A percentile compares a stretch with the other conserved stretches of the same genome.
Conservation (phyloP, 2,329 filamentous ascomycete genomes). For the Colletotrichum horii region DNA sequence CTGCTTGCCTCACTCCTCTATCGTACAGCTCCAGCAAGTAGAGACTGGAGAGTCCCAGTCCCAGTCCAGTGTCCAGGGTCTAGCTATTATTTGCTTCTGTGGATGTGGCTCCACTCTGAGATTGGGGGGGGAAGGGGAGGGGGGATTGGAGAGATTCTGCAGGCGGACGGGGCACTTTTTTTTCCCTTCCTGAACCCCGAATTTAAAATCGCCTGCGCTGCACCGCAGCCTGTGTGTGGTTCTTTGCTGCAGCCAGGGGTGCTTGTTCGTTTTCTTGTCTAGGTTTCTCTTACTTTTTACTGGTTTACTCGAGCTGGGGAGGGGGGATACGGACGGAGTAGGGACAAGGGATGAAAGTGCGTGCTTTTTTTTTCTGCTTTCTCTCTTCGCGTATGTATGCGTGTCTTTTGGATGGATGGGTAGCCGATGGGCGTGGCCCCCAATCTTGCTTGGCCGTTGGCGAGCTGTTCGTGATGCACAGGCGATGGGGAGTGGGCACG, state of each 20-base stretch:
- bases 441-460: neutral
- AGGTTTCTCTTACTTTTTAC: neutral
- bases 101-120: neutral
- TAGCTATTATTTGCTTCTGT: neutral
- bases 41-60: neutral
- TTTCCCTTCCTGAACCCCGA: neutral
- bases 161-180: neutral
- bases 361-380: neutral
- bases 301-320: neutral
- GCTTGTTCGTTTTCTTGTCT: neutral
- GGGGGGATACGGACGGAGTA: neutral
- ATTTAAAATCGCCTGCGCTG: neutral
- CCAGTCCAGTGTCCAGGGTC: neutral
- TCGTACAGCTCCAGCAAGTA: neutral
- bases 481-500: neutral
- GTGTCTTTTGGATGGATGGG: neutral
- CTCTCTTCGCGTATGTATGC: neutral
- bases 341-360: neutral
- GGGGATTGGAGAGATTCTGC: slow-evolving; percentile 1
- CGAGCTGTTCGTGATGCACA: neutral
- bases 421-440: neutral
- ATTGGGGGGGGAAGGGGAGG: neutral
- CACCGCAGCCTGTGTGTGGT: neutral
- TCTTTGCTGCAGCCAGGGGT: neutral
- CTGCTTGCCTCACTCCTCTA: neutral